A percentile compares a stretch with the other conserved stretches of the same genome.
Evolutionary conservation across 495 filamentous ascomycete genomes (phyloP).

Genomic region (Aspergillus conjunctus): DNA sequence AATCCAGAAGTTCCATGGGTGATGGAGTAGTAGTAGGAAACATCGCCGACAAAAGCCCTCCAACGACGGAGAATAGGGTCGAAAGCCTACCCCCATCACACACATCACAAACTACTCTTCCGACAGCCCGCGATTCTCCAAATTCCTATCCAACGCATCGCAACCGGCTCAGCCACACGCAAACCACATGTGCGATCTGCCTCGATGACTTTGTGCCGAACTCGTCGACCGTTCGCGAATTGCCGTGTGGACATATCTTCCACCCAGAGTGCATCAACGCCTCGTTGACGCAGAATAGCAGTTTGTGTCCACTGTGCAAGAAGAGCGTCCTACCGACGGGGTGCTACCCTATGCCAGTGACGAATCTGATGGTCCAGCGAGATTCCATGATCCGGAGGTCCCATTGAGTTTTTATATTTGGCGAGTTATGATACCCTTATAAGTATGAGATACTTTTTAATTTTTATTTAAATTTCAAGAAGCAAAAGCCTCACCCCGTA

Average conservation of each 20-base stretch:
- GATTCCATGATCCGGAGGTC: conserved; percentile 46
- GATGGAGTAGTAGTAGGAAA: neutral
- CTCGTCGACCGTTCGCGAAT: conserved; percentile 71
- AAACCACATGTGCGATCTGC: conserved; percentile 79
- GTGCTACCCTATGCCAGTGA: conserved; percentile 66
- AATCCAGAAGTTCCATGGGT: neutral
- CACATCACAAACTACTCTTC: neutral
- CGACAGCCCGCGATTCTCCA: neutral
- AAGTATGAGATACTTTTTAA: no score
- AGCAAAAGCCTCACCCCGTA: no score
- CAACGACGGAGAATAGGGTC: neutral
- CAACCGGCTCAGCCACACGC: conserved; percentile 35
- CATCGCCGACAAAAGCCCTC: neutral
- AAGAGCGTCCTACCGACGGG: conserved; percentile 67
- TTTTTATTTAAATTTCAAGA: no score
- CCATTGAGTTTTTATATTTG: neutral
- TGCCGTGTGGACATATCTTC: conserved; percentile 89
- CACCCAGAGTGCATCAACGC: conserved; percentile 86
- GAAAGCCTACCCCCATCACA: neutral
- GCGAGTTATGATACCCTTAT: neutral
- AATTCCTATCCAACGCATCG: conserved; percentile 1
- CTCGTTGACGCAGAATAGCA: conserved; percentile 69
- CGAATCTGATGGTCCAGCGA: conserved; percentile 79
- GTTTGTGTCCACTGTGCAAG: conserved; percentile 88
- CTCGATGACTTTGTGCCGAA: conserved; percentile 75